These are phyloP conservation scores for Hanseniaspora lachancei DNA, from an alignment of 805 yeast species.

Conservation along the genomic window DNA sequence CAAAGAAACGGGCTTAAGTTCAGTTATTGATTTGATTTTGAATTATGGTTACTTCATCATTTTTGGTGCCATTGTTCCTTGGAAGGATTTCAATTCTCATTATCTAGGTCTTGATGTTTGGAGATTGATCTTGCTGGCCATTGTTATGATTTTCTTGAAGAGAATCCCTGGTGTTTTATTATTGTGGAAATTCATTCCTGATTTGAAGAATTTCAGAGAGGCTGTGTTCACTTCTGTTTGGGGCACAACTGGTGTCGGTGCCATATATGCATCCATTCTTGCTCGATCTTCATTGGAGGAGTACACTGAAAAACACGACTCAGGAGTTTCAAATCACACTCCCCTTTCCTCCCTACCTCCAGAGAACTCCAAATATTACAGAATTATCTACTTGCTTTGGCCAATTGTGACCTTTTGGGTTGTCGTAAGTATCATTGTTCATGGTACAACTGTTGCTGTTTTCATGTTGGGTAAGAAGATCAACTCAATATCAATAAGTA, in stretches of 20 bases:
- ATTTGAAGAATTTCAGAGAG: conserved; percentile 82
- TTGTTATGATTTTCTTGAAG: conserved; percentile 61
- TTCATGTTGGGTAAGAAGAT: conserved; percentile 67
- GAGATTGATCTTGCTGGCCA: conserved; percentile 64
- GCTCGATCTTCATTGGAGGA: conserved; percentile 61
- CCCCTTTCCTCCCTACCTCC: conserved; percentile 71
- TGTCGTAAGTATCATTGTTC: conserved; percentile 70
- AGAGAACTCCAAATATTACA: conserved; percentile 71
- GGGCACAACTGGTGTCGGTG: conserved; percentile 95
- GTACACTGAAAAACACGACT: conserved; percentile 65
- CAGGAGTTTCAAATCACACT: conserved; percentile 63
- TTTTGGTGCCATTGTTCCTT: conserved; percentile 82
- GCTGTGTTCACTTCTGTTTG: conserved; percentile 90
- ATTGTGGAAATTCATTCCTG: conserved; percentile 70
- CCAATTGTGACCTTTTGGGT: conserved; percentile 72
- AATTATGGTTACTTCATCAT: conserved; percentile 81
- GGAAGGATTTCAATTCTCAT: conserved; percentile 60
- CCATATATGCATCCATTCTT: conserved; percentile 68
- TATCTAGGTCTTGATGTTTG: conserved; percentile 57
- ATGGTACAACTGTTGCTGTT: conserved; percentile 68
- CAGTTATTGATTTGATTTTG: conserved; percentile 72
- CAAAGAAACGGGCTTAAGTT: conserved; percentile 74
- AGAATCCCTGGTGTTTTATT: conserved; percentile 71
- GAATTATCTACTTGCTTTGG: conserved; percentile 57
- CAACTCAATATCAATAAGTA: conserved; percentile 83